Conservation (phyloP, 2,329 filamentous ascomycete genomes). For the Colletotrichum liaoningense region DNA sequence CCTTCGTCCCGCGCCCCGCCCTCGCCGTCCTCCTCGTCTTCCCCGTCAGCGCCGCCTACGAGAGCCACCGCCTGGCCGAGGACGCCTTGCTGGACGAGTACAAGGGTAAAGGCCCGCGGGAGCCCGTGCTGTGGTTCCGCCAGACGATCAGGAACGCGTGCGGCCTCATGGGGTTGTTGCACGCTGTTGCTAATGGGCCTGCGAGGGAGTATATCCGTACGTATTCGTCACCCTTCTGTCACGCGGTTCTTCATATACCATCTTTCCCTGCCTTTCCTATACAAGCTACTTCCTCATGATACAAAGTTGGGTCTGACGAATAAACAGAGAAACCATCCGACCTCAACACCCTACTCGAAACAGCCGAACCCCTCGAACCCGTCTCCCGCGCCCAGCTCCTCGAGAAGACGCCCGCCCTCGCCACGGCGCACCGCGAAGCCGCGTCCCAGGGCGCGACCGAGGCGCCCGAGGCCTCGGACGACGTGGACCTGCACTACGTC, state of each 20-base stretch:
- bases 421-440: slow-evolving; percentile 81
- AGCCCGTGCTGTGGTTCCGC: slow-evolving; percentile 92
- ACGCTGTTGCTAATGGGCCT: slow-evolving; percentile 83
- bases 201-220: slow-evolving; percentile 71
- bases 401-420: slow-evolving; percentile 80
- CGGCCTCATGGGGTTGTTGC: slow-evolving; percentile 88
- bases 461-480: slow-evolving; percentile 81
- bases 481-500: slow-evolving; percentile 95
- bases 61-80: slow-evolving; percentile 79
- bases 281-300: not conserved
- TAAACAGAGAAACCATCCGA: slow-evolving; percentile 60
- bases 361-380: slow-evolving; percentile 78
- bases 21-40: slow-evolving; percentile 93
- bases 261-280: not conserved
- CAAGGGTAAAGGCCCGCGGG: slow-evolving; percentile 70
- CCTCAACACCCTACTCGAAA: slow-evolving; percentile 73
- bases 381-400: slow-evolving; percentile 76
- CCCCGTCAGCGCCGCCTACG: slow-evolving; percentile 83
- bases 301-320: not conserved
- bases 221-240: slow-evolving; percentile 39
- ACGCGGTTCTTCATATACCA: not conserved
- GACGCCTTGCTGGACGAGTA: slow-evolving; percentile 75
- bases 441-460: slow-evolving; percentile 82
- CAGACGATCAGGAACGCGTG: slow-evolving; percentile 97
- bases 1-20: slow-evolving; percentile 88